Base-by-base conservation (phyloP, 176 grass and related monocot species). In the Miscanthus lutarioriparius region DNA sequence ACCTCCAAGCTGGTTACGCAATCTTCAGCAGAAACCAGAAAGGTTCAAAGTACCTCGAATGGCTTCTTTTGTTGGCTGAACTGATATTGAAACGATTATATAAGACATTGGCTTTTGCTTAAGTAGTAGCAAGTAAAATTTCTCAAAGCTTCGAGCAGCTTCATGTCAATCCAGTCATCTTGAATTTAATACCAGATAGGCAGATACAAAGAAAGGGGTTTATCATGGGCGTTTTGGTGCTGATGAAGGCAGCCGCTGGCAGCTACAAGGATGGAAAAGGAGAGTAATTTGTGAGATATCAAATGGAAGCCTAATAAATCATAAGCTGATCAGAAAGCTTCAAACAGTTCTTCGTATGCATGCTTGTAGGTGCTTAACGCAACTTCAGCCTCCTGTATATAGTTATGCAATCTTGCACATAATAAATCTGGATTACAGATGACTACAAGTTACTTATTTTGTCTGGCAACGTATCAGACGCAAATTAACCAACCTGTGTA, bases 231-330 rank as follows among this genome's bases (percentile, higher is more conserved):
- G 3, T 36, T 67, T 67, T 67, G 10, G 36, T 67, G 16, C 65
- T 67, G 16, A 36, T 36, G 7, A 67, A 67, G 1, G 17, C 32
- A 66, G 26, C 26, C 13, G 4, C 28, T 64, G 26, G 26, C 62
- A 13, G 59, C 26, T 30, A 64, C 26, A 13, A 30, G 62, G 26
- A 64, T 64, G 62, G 12, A 2, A 64, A 64, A 28, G 26, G 5
- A 64, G 26, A 15, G 12, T 64, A 64, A 30, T 64, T 64, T 64
- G 25, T 14, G 61, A 13, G 61, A 64, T 0, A 14, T 37, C 62
- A 64, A 64, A 64, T 15, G 26, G 62, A 64, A 64, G 45, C 74
- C 81, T 58, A 73, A 86, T 64, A 23, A 53, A 62, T 67, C 25
- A 54, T 41, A 74, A 33, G n/a, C 23, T 64, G 28, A 30, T 80